phyloP scores from a whole-genome alignment of 2,329 filamentous ascomycete genomes.

The Penicillium sp. region DNA sequence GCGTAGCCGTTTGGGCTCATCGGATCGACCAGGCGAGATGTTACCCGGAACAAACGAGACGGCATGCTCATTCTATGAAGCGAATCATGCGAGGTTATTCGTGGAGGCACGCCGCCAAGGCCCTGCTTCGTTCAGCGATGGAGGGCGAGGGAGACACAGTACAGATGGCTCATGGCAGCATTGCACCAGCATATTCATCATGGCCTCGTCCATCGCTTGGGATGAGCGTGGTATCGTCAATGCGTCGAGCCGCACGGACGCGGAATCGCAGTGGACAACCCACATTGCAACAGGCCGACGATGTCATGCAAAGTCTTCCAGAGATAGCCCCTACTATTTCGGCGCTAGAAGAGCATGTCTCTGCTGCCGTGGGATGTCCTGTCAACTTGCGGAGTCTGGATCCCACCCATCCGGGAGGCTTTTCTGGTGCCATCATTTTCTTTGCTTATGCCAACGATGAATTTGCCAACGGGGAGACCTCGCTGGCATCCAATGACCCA shows the following conservation, averaged over 20 bases:
- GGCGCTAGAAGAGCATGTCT: constrained; percentile 1
- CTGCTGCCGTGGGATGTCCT: background rate
- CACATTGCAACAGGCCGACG: background rate
- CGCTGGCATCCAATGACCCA: background rate
- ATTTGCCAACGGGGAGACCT: background rate
- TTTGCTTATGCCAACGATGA: background rate
- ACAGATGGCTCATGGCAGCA: background rate
- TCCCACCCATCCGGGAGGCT: background rate
- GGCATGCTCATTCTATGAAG: background rate
- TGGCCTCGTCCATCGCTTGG: background rate
- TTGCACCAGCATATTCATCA: background rate
- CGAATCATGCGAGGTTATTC: constrained; percentile 1
- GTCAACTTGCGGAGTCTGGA: background rate
- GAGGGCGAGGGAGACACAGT: background rate
- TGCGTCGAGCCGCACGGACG: background rate
- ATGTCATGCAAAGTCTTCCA: background rate
- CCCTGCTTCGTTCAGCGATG: background rate
- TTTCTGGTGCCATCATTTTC: constrained; percentile 2
- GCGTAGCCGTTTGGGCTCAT: background rate
- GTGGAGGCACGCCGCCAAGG: background rate
- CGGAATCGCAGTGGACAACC: background rate
- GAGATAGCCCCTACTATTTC: background rate
- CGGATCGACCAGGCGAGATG: constrained; percentile 1
- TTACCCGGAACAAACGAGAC: background rate
- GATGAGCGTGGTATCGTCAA: background rate